Evolutionary conservation across 1,284 basidiomycete species (phyloP).

Genomic region (Sporisorium scitamineum): DNA sequence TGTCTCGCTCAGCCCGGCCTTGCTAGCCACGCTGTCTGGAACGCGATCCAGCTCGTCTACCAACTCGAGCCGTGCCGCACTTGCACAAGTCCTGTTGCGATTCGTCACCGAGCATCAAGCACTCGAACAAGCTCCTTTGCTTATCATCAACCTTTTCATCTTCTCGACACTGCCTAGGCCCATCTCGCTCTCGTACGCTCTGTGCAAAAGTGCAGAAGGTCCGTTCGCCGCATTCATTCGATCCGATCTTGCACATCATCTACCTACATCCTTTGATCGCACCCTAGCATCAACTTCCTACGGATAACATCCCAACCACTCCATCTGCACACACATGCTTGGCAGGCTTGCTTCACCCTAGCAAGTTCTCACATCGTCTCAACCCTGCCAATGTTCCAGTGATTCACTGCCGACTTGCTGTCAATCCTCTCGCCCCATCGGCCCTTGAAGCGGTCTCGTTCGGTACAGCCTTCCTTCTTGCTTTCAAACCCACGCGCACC

Average conservation of each 20-base stretch:
- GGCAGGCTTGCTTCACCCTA: slow-evolving; percentile 3
- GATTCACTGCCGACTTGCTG: not conserved
- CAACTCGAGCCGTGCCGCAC: not conserved
- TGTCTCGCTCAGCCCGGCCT: not conserved
- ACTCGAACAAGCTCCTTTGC: not conserved
- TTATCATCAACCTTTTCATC: not conserved
- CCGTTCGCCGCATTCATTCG: slow-evolving; percentile 9
- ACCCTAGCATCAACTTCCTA: not conserved
- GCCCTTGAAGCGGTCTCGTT: slow-evolving; percentile 1
- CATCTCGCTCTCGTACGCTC: not conserved
- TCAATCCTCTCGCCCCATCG: slow-evolving; percentile 14
- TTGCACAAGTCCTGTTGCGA: not conserved
- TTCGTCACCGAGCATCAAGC: not conserved
- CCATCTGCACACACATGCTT: not conserved
- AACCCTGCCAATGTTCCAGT: slow-evolving; percentile 27
- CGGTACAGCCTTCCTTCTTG: not conserved
- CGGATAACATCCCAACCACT: not conserved
- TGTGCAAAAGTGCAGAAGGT: not conserved
- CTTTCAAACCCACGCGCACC: not conserved
- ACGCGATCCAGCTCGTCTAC: slow-evolving; percentile 4
- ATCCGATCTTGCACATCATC: not conserved
- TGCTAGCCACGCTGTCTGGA: not conserved
- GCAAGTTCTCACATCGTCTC: slow-evolving; percentile 8
- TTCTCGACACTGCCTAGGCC: no score
- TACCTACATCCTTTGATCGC: not conserved